phyloP scores from a whole-genome alignment of 1,284 basidiomycete genomes.

The Tilletia caries region DNA sequence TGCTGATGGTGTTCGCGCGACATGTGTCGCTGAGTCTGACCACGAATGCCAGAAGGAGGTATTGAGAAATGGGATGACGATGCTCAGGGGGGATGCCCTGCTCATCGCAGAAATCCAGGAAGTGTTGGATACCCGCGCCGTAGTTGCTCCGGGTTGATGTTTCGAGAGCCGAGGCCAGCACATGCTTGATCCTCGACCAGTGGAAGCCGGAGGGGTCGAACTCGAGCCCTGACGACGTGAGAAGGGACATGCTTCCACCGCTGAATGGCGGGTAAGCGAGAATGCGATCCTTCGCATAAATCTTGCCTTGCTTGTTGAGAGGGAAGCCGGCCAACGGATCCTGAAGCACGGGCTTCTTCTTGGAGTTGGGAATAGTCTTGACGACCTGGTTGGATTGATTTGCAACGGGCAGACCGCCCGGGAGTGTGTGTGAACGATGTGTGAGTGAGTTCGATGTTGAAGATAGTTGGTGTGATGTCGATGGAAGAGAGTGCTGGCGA shows the following conservation, averaged over 20 bases:
- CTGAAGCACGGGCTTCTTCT: background rate
- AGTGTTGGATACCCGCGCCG: background rate
- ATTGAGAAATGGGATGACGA: background rate
- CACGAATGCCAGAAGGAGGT: slow-evolving; percentile 5
- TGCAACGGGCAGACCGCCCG: background rate
- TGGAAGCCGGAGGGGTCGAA: background rate
- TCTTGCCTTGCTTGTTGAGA: background rate
- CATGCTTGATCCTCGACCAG: background rate
- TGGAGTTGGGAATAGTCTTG: background rate
- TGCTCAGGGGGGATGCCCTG: background rate
- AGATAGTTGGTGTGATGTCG: too few species aligned
- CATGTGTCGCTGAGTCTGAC: background rate
- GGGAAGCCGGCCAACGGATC: background rate
- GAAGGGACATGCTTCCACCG: background rate
- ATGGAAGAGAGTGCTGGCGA: too few species aligned
- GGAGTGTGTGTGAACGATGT: too few species aligned
- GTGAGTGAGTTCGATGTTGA: too few species aligned
- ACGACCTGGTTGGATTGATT: background rate
- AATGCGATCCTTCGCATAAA: background rate
- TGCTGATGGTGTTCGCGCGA: background rate
- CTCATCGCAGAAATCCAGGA: background rate
- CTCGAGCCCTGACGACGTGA: background rate
- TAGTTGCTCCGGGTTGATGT: background rate
- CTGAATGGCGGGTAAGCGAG: background rate
- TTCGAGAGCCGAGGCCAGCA: background rate